Base-by-base conservation (phyloP, 441 rosid species). In the Adansonia rubrostipa region DNA sequence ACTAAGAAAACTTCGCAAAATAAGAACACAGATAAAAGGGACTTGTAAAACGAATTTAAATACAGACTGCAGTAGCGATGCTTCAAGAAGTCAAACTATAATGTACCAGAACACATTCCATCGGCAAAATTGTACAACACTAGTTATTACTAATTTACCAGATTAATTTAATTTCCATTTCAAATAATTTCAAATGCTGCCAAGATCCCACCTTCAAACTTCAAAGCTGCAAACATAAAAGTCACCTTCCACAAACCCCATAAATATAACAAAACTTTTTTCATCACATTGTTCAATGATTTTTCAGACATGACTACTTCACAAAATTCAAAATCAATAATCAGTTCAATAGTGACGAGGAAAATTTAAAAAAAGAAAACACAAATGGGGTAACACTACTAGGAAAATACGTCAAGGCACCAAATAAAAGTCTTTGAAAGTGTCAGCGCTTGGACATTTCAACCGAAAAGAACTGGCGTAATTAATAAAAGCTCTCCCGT, bases 91-190 rank as follows among this genome's bases (percentile, higher is more conserved):
- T 47, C 56, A 47, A 68, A 33, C 45, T 22, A 50, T 28, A 71
- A 24, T 71, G 28, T 14, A 51, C 74, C 61, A 51, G 74, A 71
- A 71, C 60, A 70, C 11, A 51, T 14, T 71, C 45, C 61, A 22
- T 51, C 10, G 13, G n/a, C 45, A 28, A 24, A 71, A 51, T 51
- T 50, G 58, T 57, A 70, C 42, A 22, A 22, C 74, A 71, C 61
- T 14, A 50, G 7, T n/a, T 6, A 68, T 71, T 51, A 53, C 75
- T 24, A 33, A 71, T 53, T 24, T 33, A 7, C 15, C 45, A 14
- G 75, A 71, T 9, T n/a, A 50, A 53, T 71, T 14, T 71, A 24
- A 51, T 71, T 48, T 53, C 75, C 53, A 45, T 45, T 64, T 66
- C 24, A 61, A 53, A 53, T 53, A 61, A 61, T 61, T 42, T 40